phyloP scores from a whole-genome alignment of 768 basidiomycete genomes.

The Trametes cinnabarina region DNA sequence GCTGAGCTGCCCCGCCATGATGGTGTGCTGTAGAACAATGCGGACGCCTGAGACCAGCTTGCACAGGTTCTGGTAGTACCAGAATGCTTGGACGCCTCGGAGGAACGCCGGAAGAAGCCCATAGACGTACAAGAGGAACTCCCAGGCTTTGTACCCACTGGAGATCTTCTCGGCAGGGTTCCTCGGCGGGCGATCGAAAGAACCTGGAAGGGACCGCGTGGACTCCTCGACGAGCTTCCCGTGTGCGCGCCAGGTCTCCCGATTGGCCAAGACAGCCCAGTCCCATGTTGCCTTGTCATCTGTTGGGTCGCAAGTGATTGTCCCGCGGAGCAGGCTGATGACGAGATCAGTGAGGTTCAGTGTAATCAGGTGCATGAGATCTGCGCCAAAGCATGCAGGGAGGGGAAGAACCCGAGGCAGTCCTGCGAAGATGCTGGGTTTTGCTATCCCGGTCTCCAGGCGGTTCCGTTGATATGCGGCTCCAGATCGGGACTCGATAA shows the following conservation, averaged over 20 bases:
- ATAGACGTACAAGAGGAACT: conserved; percentile 26
- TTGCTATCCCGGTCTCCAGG: conserved; percentile 34
- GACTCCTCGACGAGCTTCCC: conserved; percentile 32
- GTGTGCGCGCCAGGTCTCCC: conserved; percentile 35
- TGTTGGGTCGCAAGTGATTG: conserved; percentile 16
- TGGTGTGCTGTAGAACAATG: conserved; percentile 20
- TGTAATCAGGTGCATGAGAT: conserved; percentile 39
- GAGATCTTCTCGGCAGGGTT: conserved; percentile 41
- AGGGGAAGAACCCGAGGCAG: conserved; percentile 7
- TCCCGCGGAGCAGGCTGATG: conserved; percentile 33
- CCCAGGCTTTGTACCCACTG: conserved; percentile 33
- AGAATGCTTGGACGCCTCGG: conserved; percentile 19
- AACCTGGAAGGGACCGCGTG: conserved; percentile 36
- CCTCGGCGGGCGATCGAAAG: conserved; percentile 41
- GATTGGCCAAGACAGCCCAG: conserved; percentile 27
- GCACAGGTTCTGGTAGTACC: conserved; percentile 31
- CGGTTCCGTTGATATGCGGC: conserved; percentile 29
- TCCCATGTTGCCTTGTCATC: conserved; percentile 31
- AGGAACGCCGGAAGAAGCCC: conserved; percentile 28
- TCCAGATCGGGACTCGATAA: conserved; percentile 22
- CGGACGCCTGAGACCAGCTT: conserved; percentile 26
- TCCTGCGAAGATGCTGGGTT: conserved; percentile 35
- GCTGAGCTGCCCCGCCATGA: conserved; percentile 15
- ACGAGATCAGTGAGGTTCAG: conserved; percentile 40
- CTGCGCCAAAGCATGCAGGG: conserved; percentile 26